A percentile compares a stretch with the other conserved stretches of the same genome.
Evolutionary conservation across 2,329 filamentous ascomycete genomes (phyloP).

Genomic region (Alternaria sp.): DNA sequence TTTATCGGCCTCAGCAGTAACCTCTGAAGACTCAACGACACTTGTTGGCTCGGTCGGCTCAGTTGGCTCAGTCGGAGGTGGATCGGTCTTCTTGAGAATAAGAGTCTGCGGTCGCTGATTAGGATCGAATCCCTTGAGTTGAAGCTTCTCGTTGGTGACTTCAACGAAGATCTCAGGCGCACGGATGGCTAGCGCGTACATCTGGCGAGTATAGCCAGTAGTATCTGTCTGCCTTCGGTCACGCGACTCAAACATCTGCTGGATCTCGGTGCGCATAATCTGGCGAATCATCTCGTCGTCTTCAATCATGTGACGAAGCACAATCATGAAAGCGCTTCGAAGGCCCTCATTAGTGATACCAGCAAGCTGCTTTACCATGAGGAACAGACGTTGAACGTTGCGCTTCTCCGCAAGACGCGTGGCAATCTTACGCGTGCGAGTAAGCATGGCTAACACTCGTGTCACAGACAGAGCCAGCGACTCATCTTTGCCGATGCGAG

Average conservation of each 20-base stretch:
- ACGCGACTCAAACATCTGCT: slow-evolving; percentile 70
- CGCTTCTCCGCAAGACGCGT: slow-evolving; percentile 81
- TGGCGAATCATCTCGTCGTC: slow-evolving; percentile 90
- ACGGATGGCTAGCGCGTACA: slow-evolving; percentile 81
- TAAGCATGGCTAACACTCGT: slow-evolving; percentile 85
- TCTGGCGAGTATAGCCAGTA: slow-evolving; percentile 73
- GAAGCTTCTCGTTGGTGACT: slow-evolving; percentile 82
- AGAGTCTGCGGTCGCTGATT: slow-evolving; percentile 61
- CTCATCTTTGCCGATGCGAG: slow-evolving; percentile 86
- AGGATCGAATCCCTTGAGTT: slow-evolving; percentile 69
- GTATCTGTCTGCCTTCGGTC: slow-evolving; percentile 66
- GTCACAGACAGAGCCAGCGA: slow-evolving; percentile 81
- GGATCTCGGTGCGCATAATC: slow-evolving; percentile 90
- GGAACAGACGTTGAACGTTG: slow-evolving; percentile 86
- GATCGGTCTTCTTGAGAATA: slow-evolving; percentile 58
- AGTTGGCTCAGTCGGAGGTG: slow-evolving; percentile 22
- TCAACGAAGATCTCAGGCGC: slow-evolving; percentile 86
- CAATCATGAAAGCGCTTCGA: slow-evolving; percentile 77
- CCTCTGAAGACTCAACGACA: slow-evolving; percentile 27
- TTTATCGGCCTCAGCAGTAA: slow-evolving; percentile 43
- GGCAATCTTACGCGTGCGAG: slow-evolving; percentile 77
- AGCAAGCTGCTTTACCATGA: slow-evolving; percentile 93
- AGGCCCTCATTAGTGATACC: slow-evolving; percentile 78
- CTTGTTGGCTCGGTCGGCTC: slow-evolving; percentile 21
- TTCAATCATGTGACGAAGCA: slow-evolving; percentile 91